phyloP scores from a whole-genome alignment of 768 basidiomycete genomes.

The Mycena filopes region DNA sequence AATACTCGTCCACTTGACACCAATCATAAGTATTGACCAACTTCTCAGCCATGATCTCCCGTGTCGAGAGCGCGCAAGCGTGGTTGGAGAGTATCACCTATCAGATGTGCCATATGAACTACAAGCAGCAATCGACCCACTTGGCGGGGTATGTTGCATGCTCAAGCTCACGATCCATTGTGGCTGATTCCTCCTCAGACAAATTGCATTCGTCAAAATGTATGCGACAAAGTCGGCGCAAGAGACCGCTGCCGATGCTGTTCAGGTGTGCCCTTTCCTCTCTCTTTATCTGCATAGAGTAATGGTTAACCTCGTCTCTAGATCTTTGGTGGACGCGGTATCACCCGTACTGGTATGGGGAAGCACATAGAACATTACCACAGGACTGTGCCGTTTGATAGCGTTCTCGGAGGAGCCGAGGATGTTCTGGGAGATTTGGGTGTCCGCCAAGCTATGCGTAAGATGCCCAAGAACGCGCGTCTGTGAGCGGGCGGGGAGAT shows the following conservation, averaged over 20 bases:
- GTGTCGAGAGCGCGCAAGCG: constrained; percentile 82
- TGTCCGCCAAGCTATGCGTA: constrained; percentile 66
- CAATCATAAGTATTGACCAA: neutral
- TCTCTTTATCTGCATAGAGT: neutral
- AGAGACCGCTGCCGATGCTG: constrained; percentile 83
- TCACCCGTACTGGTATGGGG: constrained; percentile 83
- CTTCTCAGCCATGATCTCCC: constrained; percentile 73
- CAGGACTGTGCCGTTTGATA: constrained; percentile 48
- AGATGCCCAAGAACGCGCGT: constrained; percentile 63
- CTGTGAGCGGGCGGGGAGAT: constrained; percentile 51
- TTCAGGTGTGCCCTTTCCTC: constrained; percentile 42
- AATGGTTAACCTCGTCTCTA: constrained; percentile 36
- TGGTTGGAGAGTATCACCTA: constrained; percentile 90
- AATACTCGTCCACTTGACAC: neutral
- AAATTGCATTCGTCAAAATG: constrained; percentile 85
- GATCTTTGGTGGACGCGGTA: constrained; percentile 88
- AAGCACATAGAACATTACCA: constrained; percentile 61
- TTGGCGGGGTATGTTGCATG: constrained; percentile 70
- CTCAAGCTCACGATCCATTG: neutral
- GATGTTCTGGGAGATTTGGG: constrained; percentile 70
- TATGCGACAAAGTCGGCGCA: constrained; percentile 80
- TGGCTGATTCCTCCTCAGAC: constrained; percentile 47
- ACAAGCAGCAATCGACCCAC: constrained; percentile 76
- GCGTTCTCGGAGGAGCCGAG: constrained; percentile 53
- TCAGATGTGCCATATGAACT: constrained; percentile 89